Percentiles rank a stretch among this genome's conserved stretches.
Evolutionary conservation across 805 yeast genomes (phyloP).

Genomic region (Scheffersomyces lignosus): DNA sequence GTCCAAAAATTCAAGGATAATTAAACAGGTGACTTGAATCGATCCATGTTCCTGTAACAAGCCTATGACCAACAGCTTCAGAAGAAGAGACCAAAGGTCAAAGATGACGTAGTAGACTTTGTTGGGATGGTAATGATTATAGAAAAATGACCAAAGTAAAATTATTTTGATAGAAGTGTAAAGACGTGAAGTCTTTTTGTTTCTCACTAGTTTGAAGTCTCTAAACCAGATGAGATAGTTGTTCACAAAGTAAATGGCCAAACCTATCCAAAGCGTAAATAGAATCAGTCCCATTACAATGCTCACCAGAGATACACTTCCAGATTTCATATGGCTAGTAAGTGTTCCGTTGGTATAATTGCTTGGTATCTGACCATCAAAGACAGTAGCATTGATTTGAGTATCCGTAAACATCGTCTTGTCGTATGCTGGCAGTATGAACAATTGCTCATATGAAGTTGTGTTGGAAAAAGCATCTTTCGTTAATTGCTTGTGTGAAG

Average conservation of each 20-base stretch:
- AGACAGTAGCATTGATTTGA: background rate
- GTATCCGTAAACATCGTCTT: background rate
- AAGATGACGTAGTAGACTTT: conserved; percentile 37
- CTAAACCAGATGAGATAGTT: conserved; percentile 26
- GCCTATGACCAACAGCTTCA: conserved; percentile 45
- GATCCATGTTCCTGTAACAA: conserved; percentile 43
- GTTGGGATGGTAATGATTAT: conserved; percentile 45
- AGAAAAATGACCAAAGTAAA: conserved; percentile 47
- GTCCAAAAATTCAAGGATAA: conserved; percentile 34
- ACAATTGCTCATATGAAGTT: conserved; percentile 23
- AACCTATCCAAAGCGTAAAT: conserved; percentile 21
- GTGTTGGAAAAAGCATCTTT: conserved; percentile 23
- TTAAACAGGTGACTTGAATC: conserved; percentile 42
- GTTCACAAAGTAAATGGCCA: conserved; percentile 22
- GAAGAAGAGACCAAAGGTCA: conserved; percentile 31
- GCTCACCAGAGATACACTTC: conserved; percentile 7
- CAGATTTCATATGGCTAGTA: too few species aligned
- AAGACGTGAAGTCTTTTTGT: conserved; percentile 27
- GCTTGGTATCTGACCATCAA: background rate
- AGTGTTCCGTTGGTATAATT: background rate
- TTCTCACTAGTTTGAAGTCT: conserved; percentile 14
- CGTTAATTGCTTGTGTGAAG: conserved; percentile 13
- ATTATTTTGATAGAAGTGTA: conserved; percentile 50
- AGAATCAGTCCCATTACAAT: conserved; percentile 33
- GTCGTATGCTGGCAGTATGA: conserved; percentile 10